phyloP scores from a whole-genome alignment of 1,284 basidiomycete genomes.

The Neonothopanus nambi region DNA sequence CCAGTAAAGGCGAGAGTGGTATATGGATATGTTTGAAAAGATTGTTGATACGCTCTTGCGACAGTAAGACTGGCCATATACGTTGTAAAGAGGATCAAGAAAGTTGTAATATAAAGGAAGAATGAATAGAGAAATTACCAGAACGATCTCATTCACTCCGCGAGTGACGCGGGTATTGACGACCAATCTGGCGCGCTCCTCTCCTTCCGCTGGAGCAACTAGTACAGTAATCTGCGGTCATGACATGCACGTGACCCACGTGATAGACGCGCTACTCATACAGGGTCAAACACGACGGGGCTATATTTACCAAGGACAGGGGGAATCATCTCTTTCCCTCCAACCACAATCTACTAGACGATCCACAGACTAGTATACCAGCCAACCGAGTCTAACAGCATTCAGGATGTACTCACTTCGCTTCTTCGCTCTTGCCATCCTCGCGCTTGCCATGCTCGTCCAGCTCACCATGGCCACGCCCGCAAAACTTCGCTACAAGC shows the following conservation, averaged over 20 bases:
- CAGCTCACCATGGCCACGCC: not conserved
- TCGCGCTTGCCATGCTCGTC: constrained; percentile 26
- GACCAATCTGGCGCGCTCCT: constrained; percentile 1
- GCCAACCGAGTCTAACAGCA: not conserved
- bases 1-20: constrained; percentile 73
- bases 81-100: not conserved
- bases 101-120: not conserved
- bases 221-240: too few relatives aligned
- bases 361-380: not conserved
- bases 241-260: too few relatives aligned
- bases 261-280: too few relatives aligned
- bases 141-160: not conserved
- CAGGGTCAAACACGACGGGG: too few relatives aligned
- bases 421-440: constrained; percentile 25
- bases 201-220: too few relatives aligned
- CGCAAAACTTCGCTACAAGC: not conserved
- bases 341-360: too few relatives aligned
- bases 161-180: constrained; percentile 6
- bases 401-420: constrained; percentile 26
- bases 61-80: constrained; percentile 60
- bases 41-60: constrained; percentile 69
- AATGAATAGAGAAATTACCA: not conserved
- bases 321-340: too few relatives aligned
- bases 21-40: constrained; percentile 72
- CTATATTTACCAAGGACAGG: too few relatives aligned